A percentile compares a stretch with the other conserved stretches of the same genome.
Evolutionary conservation across 2,329 filamentous ascomycete species (phyloP).

Genomic region (Basipetospora chlamydospora): DNA sequence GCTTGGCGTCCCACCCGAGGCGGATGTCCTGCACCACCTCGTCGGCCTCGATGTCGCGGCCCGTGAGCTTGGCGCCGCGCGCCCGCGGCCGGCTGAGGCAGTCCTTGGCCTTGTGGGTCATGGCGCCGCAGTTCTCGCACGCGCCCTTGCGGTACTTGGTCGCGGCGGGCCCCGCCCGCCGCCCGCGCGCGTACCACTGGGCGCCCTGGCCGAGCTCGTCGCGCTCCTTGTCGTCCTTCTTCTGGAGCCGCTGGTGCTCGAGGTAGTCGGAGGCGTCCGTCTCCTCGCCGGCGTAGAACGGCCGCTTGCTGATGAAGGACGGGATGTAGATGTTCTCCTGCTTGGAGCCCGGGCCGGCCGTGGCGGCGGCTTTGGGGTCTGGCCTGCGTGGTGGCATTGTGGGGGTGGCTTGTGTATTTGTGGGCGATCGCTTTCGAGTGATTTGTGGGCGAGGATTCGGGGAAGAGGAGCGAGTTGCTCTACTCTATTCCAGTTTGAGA

Average conservation of each 20-base stretch:
- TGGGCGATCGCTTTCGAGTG: not conserved
- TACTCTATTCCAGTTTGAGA: not conserved
- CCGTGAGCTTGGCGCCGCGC: slow-evolving; percentile 81
- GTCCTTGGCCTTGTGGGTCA: slow-evolving; percentile 92
- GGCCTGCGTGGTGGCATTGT: slow-evolving; percentile 1
- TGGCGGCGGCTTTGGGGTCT: not conserved
- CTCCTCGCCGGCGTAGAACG: slow-evolving; percentile 81
- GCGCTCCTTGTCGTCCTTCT: slow-evolving; percentile 32
- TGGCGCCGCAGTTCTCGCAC: slow-evolving; percentile 94
- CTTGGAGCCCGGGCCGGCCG: slow-evolving; percentile 36
- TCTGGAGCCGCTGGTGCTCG: slow-evolving; percentile 83
- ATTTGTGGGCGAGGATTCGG: too few species aligned
- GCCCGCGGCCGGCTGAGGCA: slow-evolving; percentile 82
- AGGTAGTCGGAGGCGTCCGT: slow-evolving; percentile 76
- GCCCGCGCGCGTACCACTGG: slow-evolving; percentile 92
- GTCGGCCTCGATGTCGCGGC: slow-evolving; percentile 85
- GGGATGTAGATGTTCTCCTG: slow-evolving; percentile 98
- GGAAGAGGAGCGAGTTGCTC: too few species aligned
- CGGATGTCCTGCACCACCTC: slow-evolving; percentile 74
- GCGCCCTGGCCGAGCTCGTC: too few species aligned
- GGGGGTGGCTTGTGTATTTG: not conserved
- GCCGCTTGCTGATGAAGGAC: slow-evolving; percentile 92
- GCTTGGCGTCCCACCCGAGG: slow-evolving; percentile 91
- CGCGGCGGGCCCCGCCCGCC: slow-evolving; percentile 69
- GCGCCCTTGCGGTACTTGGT: slow-evolving; percentile 97